Percentiles rank a stretch among this genome's conserved stretches.
Conservation (phyloP, 2,329 filamentous ascomycete genomes). For the Dactylellina haptotyla region DNA sequence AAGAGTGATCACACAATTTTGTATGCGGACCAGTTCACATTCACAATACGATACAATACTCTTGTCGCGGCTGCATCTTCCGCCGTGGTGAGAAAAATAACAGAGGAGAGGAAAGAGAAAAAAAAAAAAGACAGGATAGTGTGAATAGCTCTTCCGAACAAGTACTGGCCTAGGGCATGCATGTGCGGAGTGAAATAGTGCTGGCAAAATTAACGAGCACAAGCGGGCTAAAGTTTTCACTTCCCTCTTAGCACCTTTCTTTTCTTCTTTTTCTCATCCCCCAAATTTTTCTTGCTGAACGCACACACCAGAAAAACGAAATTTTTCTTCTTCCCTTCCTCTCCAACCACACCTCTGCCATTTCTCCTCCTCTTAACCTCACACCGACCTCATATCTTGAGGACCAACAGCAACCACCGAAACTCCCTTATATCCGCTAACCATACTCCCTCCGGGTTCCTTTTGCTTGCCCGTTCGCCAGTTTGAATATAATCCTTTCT, state of each 20-base stretch:
- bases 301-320: conserved; percentile 55
- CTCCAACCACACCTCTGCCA: conserved; percentile 54
- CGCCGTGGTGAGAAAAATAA: conserved; percentile 26
- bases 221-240: conserved; percentile 41
- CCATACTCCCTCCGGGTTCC: conserved; percentile 28
- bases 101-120: not conserved
- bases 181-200: conserved; percentile 20
- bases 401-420: conserved; percentile 47
- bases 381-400: conserved; percentile 50
- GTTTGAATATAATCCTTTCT: conserved; percentile 52
- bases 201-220: conserved; percentile 40
- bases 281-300: conserved; percentile 50
- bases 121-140: conserved; percentile 4
- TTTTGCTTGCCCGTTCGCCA: conserved; percentile 6
- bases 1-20: conserved; percentile 41
- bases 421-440: conserved; percentile 34
- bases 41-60: conserved; percentile 37
- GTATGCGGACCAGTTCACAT: conserved; percentile 41
- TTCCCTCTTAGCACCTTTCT: conserved; percentile 53
- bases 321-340: conserved; percentile 54
- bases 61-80: conserved; percentile 25
- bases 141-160: conserved; percentile 5
- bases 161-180: conserved; percentile 23
- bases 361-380: conserved; percentile 53
- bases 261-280: conserved; percentile 53